phyloP scores from a whole-genome alignment of 2,329 filamentous ascomycete species.

The Mycocentrospora acerina region DNA sequence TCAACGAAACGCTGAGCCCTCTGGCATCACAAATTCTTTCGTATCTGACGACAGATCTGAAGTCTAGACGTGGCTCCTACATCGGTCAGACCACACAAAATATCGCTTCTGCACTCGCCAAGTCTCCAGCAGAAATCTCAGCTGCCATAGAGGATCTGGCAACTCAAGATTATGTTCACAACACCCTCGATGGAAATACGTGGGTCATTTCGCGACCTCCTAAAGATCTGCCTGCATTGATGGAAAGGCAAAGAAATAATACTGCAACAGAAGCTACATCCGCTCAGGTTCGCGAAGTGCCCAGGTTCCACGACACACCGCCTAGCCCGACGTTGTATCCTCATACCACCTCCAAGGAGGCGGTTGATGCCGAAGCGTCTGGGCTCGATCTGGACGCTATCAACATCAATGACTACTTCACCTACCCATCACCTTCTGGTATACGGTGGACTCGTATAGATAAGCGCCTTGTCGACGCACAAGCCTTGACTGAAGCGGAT shows the following conservation, averaged over 20 bases:
- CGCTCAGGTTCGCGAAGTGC: conserved; percentile 1
- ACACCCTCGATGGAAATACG: conserved; percentile 14
- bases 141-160: conserved; percentile 5
- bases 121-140: background rate
- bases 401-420: conserved; percentile 8
- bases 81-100: conserved; percentile 11
- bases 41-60: conserved; percentile 13
- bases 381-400: background rate
- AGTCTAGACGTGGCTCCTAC: conserved; percentile 17
- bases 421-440: conserved; percentile 5
- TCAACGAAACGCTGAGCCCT: background rate
- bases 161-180: conserved; percentile 10
- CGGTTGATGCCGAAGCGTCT: background rate
- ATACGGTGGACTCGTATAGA: conserved; percentile 23
- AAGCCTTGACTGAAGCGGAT: conserved; percentile 15
- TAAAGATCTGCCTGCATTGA: conserved; percentile 6
- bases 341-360: background rate
- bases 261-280: background rate
- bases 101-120: conserved; percentile 10
- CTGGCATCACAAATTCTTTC: conserved; percentile 11
- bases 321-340: conserved; percentile 2
- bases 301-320: conserved; percentile 4
- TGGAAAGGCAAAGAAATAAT: background rate
- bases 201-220: conserved; percentile 19
- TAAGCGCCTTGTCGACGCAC: conserved; percentile 16